A percentile compares a stretch with the other conserved stretches of the same genome.
Evolutionary conservation across 2,329 filamentous ascomycete species (phyloP).

Genomic region (Ploettnerulaceae sp.): DNA sequence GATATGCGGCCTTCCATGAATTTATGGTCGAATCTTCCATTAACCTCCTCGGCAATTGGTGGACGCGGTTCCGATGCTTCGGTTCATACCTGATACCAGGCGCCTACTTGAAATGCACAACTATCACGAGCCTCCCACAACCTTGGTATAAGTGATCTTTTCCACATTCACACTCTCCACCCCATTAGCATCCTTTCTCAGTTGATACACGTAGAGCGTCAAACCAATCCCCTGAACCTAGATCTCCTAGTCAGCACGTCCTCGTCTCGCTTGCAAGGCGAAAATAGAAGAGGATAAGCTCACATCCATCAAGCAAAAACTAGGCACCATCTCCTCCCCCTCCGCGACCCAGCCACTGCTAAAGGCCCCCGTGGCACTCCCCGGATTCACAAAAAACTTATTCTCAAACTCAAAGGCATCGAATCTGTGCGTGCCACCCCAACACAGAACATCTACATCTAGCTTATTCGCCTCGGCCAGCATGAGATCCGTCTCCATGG

Average conservation of each 20-base stretch:
- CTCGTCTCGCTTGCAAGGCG: background rate
- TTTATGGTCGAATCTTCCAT: too few species aligned
- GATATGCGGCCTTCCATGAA: too few species aligned
- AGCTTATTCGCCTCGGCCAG: constrained; percentile 64
- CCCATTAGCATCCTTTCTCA: constrained; percentile 71
- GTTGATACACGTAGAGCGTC: constrained; percentile 89
- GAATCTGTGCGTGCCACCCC: constrained; percentile 63
- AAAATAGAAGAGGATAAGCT: too few species aligned
- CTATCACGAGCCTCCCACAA: constrained; percentile 38
- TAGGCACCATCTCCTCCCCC: constrained; percentile 73
- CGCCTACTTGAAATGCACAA: background rate
- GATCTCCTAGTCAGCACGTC: constrained; percentile 23
- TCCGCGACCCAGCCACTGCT: constrained; percentile 53
- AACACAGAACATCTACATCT: constrained; percentile 65
- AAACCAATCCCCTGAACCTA: constrained; percentile 95
- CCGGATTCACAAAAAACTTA: constrained; percentile 69
- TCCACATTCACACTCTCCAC: constrained; percentile 77
- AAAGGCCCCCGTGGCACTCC: constrained; percentile 61
- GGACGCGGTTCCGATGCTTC: background rate
- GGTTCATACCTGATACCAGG: background rate
- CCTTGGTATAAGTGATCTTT: constrained; percentile 82
- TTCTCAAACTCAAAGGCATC: constrained; percentile 70
- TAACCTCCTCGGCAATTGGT: too few species aligned
- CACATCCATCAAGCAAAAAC: constrained; percentile 97
- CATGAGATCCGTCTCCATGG: constrained; percentile 59